Evolutionary conservation across 2,329 filamentous ascomycete species (phyloP).

Genomic region (Alternaria arborescens): DNA sequence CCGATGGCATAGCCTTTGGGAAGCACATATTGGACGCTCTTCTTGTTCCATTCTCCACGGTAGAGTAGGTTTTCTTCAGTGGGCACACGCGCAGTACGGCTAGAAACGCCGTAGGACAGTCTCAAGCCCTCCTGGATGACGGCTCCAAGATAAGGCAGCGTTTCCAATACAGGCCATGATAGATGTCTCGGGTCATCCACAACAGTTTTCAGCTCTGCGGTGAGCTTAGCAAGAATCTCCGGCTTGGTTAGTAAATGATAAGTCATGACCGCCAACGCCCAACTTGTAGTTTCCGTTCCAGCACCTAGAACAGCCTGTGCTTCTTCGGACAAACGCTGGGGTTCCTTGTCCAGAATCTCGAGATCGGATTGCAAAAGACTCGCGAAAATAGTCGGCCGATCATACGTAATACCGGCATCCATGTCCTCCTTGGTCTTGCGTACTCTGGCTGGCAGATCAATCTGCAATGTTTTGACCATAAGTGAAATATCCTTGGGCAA

Average conservation of each 20-base stretch:
- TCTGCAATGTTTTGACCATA: conserved; percentile 37
- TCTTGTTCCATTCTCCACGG: conserved; percentile 38
- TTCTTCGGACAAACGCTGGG: conserved; percentile 43
- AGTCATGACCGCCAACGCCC: conserved; percentile 36
- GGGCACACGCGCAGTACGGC: conserved; percentile 35
- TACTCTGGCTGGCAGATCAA: conserved; percentile 35
- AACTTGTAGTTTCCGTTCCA: conserved; percentile 47
- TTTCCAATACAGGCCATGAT: conserved; percentile 34
- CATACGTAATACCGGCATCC: conserved; percentile 34
- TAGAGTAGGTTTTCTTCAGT: conserved; percentile 36
- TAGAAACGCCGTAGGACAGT: conserved; percentile 37
- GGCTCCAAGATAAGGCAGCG: conserved; percentile 45
- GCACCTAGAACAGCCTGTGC: conserved; percentile 44
- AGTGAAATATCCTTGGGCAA: conserved; percentile 30
- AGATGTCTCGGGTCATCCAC: conserved; percentile 25
- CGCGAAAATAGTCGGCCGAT: conserved; percentile 35
- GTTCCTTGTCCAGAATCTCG: conserved; percentile 28
- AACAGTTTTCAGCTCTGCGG: conserved; percentile 32
- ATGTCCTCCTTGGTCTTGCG: conserved; percentile 31
- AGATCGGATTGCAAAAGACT: conserved; percentile 28
- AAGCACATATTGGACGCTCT: conserved; percentile 29
- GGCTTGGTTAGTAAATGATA: conserved; percentile 42
- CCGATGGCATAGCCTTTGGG: conserved; percentile 36
- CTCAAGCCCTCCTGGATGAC: conserved; percentile 45
- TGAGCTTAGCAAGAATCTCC: conserved; percentile 31